Evolutionary conservation across 2,329 filamentous ascomycete genomes (phyloP).

Genomic region (Tolypocladium pustulatum): DNA sequence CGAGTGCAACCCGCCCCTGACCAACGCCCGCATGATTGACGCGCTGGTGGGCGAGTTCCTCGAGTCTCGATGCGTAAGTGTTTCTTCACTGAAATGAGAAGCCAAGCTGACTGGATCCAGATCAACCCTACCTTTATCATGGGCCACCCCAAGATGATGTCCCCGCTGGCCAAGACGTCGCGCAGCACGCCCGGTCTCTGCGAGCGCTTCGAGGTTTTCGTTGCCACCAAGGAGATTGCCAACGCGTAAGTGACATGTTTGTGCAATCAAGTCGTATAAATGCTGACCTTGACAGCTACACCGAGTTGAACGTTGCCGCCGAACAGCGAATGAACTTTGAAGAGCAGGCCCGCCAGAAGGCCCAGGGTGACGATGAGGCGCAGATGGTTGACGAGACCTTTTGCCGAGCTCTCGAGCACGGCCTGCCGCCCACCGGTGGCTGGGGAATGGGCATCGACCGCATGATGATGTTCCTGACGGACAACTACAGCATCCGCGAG

Average conservation of each 20-base stretch:
- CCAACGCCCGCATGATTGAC: slow-evolving; percentile 93
- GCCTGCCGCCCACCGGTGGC: slow-evolving; percentile 85
- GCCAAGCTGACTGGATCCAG: slow-evolving; percentile 6
- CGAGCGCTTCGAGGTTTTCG: slow-evolving; percentile 96
- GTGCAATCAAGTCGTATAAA: neutral
- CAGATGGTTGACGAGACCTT: slow-evolving; percentile 96
- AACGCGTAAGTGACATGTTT: slow-evolving; percentile 50
- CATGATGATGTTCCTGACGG: slow-evolving; percentile 88
- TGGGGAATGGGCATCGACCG: slow-evolving; percentile 97
- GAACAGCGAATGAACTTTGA: slow-evolving; percentile 79
- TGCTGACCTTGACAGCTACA: slow-evolving; percentile 43
- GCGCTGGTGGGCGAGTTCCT: slow-evolving; percentile 91
- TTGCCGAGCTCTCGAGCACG: slow-evolving; percentile 79
- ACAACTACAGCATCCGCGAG: slow-evolving; percentile 91
- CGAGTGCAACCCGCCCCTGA: slow-evolving; percentile 81
- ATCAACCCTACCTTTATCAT: slow-evolving; percentile 62
- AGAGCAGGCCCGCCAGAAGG: slow-evolving; percentile 94
- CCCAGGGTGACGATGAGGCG: slow-evolving; percentile 92
- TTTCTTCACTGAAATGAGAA: neutral
- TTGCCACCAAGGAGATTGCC: slow-evolving; percentile 67
- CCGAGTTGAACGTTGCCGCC: slow-evolving; percentile 86
- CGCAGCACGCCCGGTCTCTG: slow-evolving; percentile 72
- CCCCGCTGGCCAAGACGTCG: slow-evolving; percentile 91
- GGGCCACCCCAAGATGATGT: slow-evolving; percentile 65
- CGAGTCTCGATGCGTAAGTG: slow-evolving; percentile 65